Conservation (phyloP, 805 yeast species). For the Blastobotrys americana region DNA sequence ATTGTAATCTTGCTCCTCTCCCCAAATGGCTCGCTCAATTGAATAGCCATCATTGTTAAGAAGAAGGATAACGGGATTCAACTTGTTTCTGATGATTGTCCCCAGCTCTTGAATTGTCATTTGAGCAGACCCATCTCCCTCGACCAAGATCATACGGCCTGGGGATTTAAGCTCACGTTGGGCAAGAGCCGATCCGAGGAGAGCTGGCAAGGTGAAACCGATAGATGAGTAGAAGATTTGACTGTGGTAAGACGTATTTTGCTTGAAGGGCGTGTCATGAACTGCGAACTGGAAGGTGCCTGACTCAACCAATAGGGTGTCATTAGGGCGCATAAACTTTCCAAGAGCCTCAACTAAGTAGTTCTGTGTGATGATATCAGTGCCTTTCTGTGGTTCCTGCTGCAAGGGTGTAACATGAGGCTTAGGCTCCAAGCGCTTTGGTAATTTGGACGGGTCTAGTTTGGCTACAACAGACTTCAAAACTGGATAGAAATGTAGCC, state of each 20-base stretch:
- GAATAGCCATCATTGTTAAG: constrained; percentile 86
- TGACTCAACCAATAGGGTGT: constrained; percentile 71
- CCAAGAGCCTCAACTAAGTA: constrained; percentile 37
- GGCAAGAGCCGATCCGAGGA: constrained; percentile 77
- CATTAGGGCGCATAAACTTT: constrained; percentile 49
- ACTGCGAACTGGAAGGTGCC: constrained; percentile 77
- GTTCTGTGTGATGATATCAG: constrained; percentile 35
- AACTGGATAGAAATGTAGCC: constrained; percentile 45
- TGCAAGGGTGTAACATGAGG: constrained; percentile 27
- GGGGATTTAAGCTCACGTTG: constrained; percentile 33
- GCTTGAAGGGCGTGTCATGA: constrained; percentile 59
- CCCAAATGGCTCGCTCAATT: constrained; percentile 79
- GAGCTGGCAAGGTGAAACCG: constrained; percentile 82
- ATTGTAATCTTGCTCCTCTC: constrained; percentile 68
- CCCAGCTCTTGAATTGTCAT: constrained; percentile 86
- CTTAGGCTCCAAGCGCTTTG: constrained; percentile 9
- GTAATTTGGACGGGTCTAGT: constrained; percentile 27
- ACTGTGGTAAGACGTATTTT: constrained; percentile 39
- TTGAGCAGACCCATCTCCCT: constrained; percentile 94
- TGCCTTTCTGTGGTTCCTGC: constrained; percentile 9
- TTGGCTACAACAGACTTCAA: constrained; percentile 36
- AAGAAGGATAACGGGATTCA: constrained; percentile 63
- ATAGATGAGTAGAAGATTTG: constrained; percentile 79
- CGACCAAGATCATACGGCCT: constrained; percentile 61
- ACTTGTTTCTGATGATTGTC: constrained; percentile 49